Conservation (phyloP, 2,329 filamentous ascomycete genomes). For the Cytospora schulzeri region DNA sequence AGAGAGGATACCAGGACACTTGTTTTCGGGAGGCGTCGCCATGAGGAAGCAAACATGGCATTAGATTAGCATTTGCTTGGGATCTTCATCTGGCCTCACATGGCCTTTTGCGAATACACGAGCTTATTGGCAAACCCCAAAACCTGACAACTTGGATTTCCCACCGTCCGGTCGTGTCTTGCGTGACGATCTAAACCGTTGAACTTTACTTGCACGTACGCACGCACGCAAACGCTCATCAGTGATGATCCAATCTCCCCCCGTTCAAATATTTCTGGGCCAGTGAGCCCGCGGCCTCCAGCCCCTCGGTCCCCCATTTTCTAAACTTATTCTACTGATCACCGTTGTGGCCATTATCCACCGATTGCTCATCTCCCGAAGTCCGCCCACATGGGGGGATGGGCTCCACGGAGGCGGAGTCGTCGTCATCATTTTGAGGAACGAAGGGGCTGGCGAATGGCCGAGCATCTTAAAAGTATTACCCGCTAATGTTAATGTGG, state of each 20-base stretch:
- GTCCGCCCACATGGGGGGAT: not conserved
- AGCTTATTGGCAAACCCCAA: not conserved
- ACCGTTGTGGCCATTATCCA: not conserved
- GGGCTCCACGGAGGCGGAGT: not conserved
- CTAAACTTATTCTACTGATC: not conserved
- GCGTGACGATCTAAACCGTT: not conserved
- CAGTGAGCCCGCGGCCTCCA: not conserved
- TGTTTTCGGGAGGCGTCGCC: not conserved
- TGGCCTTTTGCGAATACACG: not conserved
- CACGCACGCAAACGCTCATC: not conserved
- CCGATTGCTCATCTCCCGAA: not conserved
- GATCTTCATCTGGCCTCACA: not conserved
- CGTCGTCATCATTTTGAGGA: not conserved
- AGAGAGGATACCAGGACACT: not conserved
- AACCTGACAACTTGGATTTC: not conserved
- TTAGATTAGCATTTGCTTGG: not conserved
- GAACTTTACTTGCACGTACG: not conserved
- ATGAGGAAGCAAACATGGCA: not conserved
- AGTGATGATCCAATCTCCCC: not conserved
- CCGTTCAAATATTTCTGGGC: not conserved
- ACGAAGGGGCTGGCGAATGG: not conserved
- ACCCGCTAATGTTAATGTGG: too few species aligned
- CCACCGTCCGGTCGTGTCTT: not conserved
- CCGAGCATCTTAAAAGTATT: not conserved
- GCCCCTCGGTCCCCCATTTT: not conserved